Conservation (phyloP, 2,329 filamentous ascomycete genomes). For the Aspergillus sp. region DNA sequence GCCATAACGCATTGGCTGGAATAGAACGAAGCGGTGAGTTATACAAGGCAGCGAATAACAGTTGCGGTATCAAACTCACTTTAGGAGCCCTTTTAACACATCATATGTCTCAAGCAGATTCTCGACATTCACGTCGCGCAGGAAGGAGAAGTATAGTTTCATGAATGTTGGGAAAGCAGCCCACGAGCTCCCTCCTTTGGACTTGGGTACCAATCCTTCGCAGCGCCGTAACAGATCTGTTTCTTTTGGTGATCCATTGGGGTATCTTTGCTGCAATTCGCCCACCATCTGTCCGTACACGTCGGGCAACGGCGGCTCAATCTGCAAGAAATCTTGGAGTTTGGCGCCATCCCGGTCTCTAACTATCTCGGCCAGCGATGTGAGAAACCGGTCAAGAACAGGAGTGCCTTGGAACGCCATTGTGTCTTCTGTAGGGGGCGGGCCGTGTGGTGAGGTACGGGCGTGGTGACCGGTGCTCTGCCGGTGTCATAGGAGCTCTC, state of each 20-base stretch:
- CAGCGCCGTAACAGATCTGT: conserved; percentile 61
- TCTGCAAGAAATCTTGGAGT: conserved; percentile 69
- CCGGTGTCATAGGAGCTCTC: conserved; percentile 3
- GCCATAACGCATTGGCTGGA: conserved; percentile 77
- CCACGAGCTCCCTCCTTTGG: conserved; percentile 69
- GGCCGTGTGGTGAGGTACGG: background rate
- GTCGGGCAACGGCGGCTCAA: conserved; percentile 69
- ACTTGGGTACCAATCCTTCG: conserved; percentile 62
- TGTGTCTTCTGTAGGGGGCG: conserved; percentile 5
- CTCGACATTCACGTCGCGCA: conserved; percentile 75
- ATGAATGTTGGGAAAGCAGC: conserved; percentile 76
- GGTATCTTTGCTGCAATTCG: conserved; percentile 65
- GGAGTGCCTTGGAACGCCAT: conserved; percentile 50
- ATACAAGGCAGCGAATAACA: background rate
- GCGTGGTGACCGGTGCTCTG: background rate
- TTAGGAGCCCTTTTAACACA: conserved; percentile 69
- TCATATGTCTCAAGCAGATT: conserved; percentile 75
- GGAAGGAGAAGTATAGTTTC: conserved; percentile 76
- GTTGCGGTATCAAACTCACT: conserved; percentile 53
- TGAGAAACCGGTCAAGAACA: conserved; percentile 67
- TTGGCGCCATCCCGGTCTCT: conserved; percentile 62
- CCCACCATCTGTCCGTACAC: conserved; percentile 67
- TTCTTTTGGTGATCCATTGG: conserved; percentile 48
- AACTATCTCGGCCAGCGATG: conserved; percentile 62
- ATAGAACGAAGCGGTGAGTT: background rate